Conservation (phyloP, 2,329 filamentous ascomycete species). For the Colletotrichum godetiae region DNA sequence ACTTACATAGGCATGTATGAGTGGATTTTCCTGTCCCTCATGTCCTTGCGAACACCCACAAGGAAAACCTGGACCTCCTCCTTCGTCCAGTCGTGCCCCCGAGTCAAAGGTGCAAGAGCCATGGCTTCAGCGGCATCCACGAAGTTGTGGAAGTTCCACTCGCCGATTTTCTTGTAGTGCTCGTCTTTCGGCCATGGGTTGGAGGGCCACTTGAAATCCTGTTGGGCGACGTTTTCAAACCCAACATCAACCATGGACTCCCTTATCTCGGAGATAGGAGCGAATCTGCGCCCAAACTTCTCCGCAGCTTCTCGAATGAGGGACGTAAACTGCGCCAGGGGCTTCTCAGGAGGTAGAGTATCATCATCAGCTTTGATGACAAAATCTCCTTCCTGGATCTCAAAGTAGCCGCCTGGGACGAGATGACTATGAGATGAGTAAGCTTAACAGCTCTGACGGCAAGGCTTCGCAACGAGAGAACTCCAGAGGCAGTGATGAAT, state of each 20-base stretch:
- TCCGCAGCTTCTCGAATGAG: conserved; percentile 18
- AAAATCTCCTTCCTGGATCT: conserved; percentile 56
- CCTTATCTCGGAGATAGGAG: conserved; percentile 36
- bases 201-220: conserved; percentile 43
- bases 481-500: too few species aligned
- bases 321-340: conserved; percentile 38
- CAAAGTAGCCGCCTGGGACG: conserved; percentile 61
- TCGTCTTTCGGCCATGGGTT: conserved; percentile 46
- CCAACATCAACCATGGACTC: conserved; percentile 41
- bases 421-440: conserved; percentile 58
- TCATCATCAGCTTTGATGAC: conserved; percentile 53
- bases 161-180: conserved; percentile 44
- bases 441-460: neutral
- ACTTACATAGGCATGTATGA: conserved; percentile 44
- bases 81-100: conserved; percentile 41
- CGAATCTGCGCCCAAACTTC: conserved; percentile 42
- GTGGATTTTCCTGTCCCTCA: conserved; percentile 44
- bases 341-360: conserved; percentile 40
- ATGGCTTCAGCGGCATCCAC: conserved; percentile 46
- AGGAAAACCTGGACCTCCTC: conserved; percentile 46
- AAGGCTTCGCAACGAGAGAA: neutral
- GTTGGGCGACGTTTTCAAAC: conserved; percentile 45
- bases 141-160: conserved; percentile 40
- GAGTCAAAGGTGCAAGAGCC: conserved; percentile 46
- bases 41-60: conserved; percentile 43